Percentiles rank a stretch among this genome's conserved stretches.
Conservation (phyloP, 257 asterid species). For the Osmanthus fragrans region DNA sequence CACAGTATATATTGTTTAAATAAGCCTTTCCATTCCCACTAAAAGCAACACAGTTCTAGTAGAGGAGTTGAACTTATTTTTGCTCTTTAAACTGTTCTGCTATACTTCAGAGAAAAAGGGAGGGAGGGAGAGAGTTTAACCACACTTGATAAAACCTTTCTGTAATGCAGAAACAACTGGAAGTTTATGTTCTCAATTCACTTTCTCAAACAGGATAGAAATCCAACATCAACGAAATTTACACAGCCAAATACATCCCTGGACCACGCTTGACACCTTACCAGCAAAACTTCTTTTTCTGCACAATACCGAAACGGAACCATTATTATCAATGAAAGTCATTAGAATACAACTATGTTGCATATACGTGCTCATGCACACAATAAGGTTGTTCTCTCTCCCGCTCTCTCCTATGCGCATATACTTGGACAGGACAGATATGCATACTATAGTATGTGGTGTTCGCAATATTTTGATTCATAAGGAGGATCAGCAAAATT, state of each 20-base stretch:
- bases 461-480: neutral
- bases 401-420: neutral
- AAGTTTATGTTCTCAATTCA: neutral
- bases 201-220: neutral
- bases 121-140: neutral
- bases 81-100: neutral
- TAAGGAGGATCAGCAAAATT: neutral
- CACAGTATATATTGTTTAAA: neutral
- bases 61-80: neutral
- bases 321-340: conserved; percentile 13
- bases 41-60: neutral
- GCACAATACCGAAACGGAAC: conserved; percentile 20
- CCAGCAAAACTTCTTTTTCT: conserved; percentile 69
- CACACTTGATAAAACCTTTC: neutral
- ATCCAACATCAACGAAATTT: neutral
- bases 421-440: neutral
- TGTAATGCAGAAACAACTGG: neutral
- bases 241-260: neutral
- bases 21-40: neutral
- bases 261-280: conserved; percentile 28
- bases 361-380: neutral
- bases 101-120: neutral
- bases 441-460: neutral
- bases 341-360: neutral
- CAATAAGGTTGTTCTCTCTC: too few relatives aligned